Conservation (phyloP, 495 filamentous ascomycete genomes). For the Daldinia vernicosa region DNA sequence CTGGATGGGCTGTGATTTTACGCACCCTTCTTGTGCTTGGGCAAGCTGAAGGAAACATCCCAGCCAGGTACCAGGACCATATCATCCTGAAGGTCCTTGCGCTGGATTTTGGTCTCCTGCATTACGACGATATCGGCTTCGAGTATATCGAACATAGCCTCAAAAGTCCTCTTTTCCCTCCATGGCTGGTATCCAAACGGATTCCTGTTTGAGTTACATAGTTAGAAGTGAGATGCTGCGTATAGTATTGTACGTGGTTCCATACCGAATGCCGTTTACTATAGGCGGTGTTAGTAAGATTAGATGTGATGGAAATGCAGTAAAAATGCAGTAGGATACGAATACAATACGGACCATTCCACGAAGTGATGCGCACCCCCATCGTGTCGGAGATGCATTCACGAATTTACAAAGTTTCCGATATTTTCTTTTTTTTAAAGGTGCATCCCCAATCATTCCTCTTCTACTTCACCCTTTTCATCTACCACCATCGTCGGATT, state of each 20-base stretch:
- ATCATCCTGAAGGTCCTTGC: constrained; percentile 91
- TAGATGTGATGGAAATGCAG: neutral
- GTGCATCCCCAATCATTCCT: constrained; percentile 11
- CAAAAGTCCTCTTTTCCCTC: constrained; percentile 85
- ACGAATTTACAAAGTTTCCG: neutral
- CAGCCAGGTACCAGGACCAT: constrained; percentile 96
- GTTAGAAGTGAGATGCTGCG: constrained; percentile 21
- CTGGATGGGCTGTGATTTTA: neutral
- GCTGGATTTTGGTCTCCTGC: constrained; percentile 96
- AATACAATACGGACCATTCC: constrained; percentile 45
- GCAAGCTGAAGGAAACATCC: constrained; percentile 96
- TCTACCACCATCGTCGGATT: constrained; percentile 15
- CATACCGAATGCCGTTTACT: constrained; percentile 95
- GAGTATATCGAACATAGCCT: constrained; percentile 94
- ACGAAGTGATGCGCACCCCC: constrained; percentile 48
- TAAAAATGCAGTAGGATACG: too few species aligned
- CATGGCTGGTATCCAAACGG: constrained; percentile 97
- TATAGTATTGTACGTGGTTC: neutral
- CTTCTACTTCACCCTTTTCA: neutral
- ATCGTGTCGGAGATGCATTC: constrained; percentile 23
- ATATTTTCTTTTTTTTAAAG: neutral
- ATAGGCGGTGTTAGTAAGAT: constrained; percentile 36
- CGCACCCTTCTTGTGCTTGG: constrained; percentile 89
- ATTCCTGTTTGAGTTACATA: constrained; percentile 68
- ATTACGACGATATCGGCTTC: constrained; percentile 94